Conservation (phyloP, 495 filamentous ascomycete genomes). For the Aspergillus carlsbadensis region DNA sequence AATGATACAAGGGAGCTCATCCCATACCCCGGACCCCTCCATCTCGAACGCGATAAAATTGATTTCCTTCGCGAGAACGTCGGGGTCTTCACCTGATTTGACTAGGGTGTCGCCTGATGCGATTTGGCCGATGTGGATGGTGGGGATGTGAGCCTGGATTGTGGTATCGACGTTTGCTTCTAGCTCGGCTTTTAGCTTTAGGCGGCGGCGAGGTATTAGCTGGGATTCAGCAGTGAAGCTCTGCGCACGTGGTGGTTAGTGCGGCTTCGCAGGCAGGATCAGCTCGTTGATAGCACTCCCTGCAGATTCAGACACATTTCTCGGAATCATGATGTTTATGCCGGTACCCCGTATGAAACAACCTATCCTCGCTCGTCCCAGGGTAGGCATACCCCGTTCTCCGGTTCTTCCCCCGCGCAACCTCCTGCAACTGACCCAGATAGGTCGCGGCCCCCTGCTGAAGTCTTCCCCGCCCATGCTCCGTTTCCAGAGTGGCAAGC, state of each 20-base stretch:
- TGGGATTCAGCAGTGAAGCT: neutral
- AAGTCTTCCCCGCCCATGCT: neutral
- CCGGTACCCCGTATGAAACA: neutral
- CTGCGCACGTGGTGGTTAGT: neutral
- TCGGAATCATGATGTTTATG: neutral
- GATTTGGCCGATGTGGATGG: conserved; percentile 7
- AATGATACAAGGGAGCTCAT: neutral
- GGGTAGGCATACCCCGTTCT: neutral
- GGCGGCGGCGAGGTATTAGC: too few species aligned
- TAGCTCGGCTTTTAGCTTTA: neutral
- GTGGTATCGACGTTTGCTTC: too few species aligned
- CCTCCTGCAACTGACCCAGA: neutral
- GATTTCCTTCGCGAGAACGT: conserved; percentile 16
- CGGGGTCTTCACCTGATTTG: conserved; percentile 5
- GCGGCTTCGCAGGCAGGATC: neutral
- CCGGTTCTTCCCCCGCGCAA: neutral
- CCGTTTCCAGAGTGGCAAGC: neutral
- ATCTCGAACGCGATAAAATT: conserved; percentile 39
- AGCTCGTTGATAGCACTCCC: neutral
- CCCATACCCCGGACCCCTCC: neutral
- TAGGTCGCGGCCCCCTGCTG: neutral
- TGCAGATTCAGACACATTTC: neutral
- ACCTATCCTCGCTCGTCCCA: neutral
- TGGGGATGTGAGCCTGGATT: too few species aligned
- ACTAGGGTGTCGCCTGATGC: conserved; percentile 20